Evolutionary conservation across 257 asterid species (phyloP), one percentile per base, ranked within the genome.

Genomic region (Solanum paucissectum): DNA sequence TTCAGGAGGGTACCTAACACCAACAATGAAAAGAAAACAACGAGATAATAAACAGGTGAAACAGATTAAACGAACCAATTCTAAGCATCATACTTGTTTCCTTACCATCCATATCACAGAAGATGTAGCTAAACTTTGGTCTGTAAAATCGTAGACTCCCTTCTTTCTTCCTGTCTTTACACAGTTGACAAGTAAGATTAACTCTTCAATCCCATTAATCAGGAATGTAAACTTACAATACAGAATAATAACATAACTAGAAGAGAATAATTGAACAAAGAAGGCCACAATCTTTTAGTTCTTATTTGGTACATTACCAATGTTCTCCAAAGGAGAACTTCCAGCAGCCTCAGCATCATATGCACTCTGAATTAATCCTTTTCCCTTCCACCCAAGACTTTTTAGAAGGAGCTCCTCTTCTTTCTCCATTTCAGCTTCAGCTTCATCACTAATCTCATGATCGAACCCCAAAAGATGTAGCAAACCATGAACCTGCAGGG

Each of bases 41-140:
- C 12, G 46, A 75, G 10, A 38, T 5, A 42, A 76, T 49, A 52
- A 71, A 81, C 29, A 29, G 27, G 20, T 49, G 14, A 89, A 52
- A 83, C 69, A 8, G 44, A 46, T 83, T 60, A 84, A 20, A 36
- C 5, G 7, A 58, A 64, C 49, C 40, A 86, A 32, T 18, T 37
- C 29, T 36, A 29, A 52, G 62, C 69, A 87, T 71, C 86, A 37
- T 52, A 11, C 58, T n/a, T 16, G 86, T 85, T 79, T 87, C 88
- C 96, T 85, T 90, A 97, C 99, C 99, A 93, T 97, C 99, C 99
- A 97, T 95, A 92, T 97, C 99, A 86, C 99, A 97, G 90, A 97
- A 97, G 93, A 97, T 94, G 91, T 93, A 94, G 89, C 92, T 90
- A 89, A 93, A 97, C 91, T 96, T 95, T 86, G 99, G 99, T 91